phyloP scores from a whole-genome alignment of 2,329 filamentous ascomycete genomes.

The Pleurostoma richardsiae region DNA sequence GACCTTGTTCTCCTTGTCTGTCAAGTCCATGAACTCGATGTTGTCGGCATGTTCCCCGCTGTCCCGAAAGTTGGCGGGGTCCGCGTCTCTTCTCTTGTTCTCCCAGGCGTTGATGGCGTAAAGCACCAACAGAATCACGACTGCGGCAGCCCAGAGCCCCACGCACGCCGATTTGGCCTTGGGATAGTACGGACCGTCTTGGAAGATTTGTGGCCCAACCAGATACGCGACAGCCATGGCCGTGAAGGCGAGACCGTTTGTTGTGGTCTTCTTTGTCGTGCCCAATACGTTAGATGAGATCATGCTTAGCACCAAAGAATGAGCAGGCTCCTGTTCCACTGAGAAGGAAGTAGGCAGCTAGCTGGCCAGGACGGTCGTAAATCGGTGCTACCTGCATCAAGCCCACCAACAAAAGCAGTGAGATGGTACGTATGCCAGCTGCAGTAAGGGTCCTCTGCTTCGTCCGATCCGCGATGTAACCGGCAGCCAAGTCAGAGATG shows the following conservation, averaged over 20 bases:
- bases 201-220: conserved; percentile 18
- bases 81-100: conserved; percentile 18
- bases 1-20: conserved; percentile 14
- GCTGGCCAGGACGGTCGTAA: conserved; percentile 7
- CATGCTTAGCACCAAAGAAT: conserved; percentile 18
- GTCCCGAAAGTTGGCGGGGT: conserved; percentile 9
- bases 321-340: conserved; percentile 14
- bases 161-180: conserved; percentile 16
- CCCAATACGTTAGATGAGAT: conserved; percentile 20
- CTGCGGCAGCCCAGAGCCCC: conserved; percentile 14
- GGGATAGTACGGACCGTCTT: conserved; percentile 14
- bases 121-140: conserved; percentile 8
- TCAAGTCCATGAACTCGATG: conserved; percentile 16
- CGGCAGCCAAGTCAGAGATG: conserved; percentile 14
- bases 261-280: conserved; percentile 21
- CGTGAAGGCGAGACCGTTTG: conserved; percentile 15
- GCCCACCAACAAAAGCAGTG: too few relatives aligned
- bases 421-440: too few relatives aligned
- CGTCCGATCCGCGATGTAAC: conserved; percentile 18
- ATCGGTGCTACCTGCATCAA: conserved; percentile 18
- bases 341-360: conserved; percentile 17
- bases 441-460: conserved; percentile 4
- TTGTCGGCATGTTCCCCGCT: background rate
- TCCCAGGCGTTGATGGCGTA: conserved; percentile 15
- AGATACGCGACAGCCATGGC: conserved; percentile 13